Base-by-base conservation (phyloP, 1,284 basidiomycete species). In the Cutaneotrichosporon dermatis region DNA sequence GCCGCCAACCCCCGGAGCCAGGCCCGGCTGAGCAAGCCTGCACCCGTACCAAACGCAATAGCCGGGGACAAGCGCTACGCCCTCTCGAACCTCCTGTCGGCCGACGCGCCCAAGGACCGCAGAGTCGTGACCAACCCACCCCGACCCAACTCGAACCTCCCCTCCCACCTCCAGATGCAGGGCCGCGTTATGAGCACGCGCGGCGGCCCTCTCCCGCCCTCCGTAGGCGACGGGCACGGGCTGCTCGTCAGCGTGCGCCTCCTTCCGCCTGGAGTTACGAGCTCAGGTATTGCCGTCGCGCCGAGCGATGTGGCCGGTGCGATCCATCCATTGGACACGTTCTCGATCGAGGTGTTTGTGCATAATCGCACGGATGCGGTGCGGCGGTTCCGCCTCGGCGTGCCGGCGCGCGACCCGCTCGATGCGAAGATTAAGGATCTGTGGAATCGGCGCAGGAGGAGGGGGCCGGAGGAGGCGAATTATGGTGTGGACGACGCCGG, bases 261-360 rank as follows among this genome's bases (percentile, higher is more conserved):
- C 33, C 76, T 88, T 57, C 15, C 54, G n/a, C 42, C 40, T 6
- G 51, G 45, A 4, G 53, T 40, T 3, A 25, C 25, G 25, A 25
- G 25, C 25, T 25, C 25, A 6, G 46, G 52, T 6, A 34, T 25
- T 2, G 16, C 39, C 3, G n/a, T 36, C 10, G 37, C 25, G 13
- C 15, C 50, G 4, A 6, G 8, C 15, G 50, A 39, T 35, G 6
- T 48, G 48, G 66, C 33, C 2, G n/a, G 44, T 8, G 81, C 78
- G 2, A 85, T 92, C 66, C 84, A 83, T 62, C 85, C 88, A 4
- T 79, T 89, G 40, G 85, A 90, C 65, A 82, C 83, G 52, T 94
- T 94, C 74, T 86, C 85, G 44, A 76, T 93, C 64, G 90, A 94
- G 67, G 87, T 93, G 5, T 93, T 93, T 69, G 88, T 93, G 53